These are phyloP conservation scores for Inga laurina DNA, from an alignment of 306 rosid species.

Conservation along the genomic window DNA sequence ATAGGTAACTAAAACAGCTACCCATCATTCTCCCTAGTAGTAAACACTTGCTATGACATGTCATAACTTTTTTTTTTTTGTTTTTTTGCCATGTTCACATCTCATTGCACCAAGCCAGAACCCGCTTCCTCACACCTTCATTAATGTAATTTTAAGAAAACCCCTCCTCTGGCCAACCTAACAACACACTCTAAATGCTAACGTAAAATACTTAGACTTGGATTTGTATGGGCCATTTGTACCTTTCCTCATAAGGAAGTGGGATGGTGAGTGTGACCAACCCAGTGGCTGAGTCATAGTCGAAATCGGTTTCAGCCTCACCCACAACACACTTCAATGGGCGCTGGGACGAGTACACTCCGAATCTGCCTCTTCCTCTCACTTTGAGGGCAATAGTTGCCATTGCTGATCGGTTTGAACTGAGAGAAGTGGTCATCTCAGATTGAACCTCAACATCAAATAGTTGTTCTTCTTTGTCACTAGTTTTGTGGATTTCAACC, in stretches of 20 bases:
- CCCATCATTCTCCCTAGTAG: not conserved
- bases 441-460: constrained; percentile 7
- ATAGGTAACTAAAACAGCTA: not conserved
- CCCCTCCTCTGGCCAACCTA: constrained; percentile 8
- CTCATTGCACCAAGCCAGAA: not conserved
- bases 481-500: constrained; percentile 44
- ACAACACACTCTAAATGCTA: constrained; percentile 4
- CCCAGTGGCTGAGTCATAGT: constrained; percentile 60
- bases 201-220: constrained; percentile 47
- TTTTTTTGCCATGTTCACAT: too few species aligned
- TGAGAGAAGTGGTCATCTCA: not conserved
- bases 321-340: constrained; percentile 63
- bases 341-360: constrained; percentile 67
- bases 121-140: not conserved
- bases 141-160: not conserved
- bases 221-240: constrained; percentile 71
- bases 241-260: constrained; percentile 58
- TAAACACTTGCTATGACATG: not conserved
- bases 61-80: not conserved
- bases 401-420: constrained; percentile 32
- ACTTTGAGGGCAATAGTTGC: constrained; percentile 55
- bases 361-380: constrained; percentile 81
- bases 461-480: constrained; percentile 10
- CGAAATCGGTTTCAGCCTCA: constrained; percentile 43
- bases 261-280: constrained; percentile 62